Conservation (phyloP, 805 yeast species). For the Yamadazyma ubonensis region DNA sequence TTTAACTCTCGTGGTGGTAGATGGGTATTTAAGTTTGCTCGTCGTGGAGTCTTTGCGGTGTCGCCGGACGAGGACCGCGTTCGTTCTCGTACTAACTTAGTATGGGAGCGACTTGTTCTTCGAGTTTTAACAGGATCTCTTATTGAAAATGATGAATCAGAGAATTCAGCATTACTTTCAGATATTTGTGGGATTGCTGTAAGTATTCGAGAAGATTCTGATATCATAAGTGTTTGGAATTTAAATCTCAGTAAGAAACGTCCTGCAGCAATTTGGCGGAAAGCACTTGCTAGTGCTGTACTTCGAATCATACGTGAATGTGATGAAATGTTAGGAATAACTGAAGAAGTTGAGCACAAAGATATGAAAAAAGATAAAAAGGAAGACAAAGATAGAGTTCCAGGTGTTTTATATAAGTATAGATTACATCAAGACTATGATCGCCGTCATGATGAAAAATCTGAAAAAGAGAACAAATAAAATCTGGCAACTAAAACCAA, state of each 20-base stretch:
- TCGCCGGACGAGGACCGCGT: constrained; percentile 20
- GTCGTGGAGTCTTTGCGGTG: constrained; percentile 21
- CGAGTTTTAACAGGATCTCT: constrained; percentile 52
- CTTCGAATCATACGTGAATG: constrained; percentile 48
- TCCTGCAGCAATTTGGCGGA: constrained; percentile 23
- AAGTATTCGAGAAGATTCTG: constrained; percentile 59
- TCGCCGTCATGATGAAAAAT: constrained; percentile 1
- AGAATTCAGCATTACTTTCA: constrained; percentile 39
- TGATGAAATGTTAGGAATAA: constrained; percentile 38
- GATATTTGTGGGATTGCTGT: constrained; percentile 62
- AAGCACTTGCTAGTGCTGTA: constrained; percentile 48
- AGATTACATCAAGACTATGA: constrained; percentile 44
- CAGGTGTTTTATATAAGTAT: constrained; percentile 48
- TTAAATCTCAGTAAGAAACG: constrained; percentile 34
- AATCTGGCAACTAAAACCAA: background rate
- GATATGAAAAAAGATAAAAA: background rate
- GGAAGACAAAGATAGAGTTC: background rate
- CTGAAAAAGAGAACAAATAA: constrained; percentile 1
- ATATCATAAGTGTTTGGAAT: constrained; percentile 63
- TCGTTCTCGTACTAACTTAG: constrained; percentile 37
- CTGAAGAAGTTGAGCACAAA: constrained; percentile 19
- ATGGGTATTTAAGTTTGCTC: constrained; percentile 55
- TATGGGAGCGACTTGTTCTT: constrained; percentile 58
- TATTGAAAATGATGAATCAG: constrained; percentile 33
- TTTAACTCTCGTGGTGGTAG: constrained; percentile 59